Conservation (phyloP, 192 early-diverging fungal species). For the Dispira simplex region DNA sequence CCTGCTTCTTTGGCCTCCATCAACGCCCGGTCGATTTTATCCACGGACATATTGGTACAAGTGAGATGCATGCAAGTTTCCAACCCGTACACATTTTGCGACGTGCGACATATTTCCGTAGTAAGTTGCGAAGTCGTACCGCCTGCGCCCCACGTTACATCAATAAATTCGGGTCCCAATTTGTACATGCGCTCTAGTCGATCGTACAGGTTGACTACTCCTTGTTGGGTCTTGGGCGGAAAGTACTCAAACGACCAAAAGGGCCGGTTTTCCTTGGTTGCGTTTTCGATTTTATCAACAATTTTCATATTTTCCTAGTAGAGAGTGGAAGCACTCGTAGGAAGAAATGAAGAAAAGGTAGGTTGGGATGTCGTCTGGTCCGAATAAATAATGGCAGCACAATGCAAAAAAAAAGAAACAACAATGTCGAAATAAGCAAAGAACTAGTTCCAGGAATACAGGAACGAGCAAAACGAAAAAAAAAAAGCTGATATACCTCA, state of each 20-base stretch:
- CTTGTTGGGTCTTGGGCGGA: conserved; percentile 88
- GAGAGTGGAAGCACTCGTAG: too few species aligned
- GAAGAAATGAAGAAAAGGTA: neutral
- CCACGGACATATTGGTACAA: conserved; percentile 91
- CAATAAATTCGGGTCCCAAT: conserved; percentile 73
- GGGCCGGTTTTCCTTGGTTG: conserved; percentile 46
- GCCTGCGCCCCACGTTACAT: conserved; percentile 87
- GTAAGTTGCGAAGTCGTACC: conserved; percentile 78
- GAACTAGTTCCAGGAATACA: too few species aligned
- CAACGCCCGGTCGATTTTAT: conserved; percentile 76
- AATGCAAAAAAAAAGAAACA: neutral
- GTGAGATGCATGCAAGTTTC: conserved; percentile 98
- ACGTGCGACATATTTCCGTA: conserved; percentile 73
- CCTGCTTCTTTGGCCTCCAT: conserved; percentile 80
- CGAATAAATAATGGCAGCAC: neutral
- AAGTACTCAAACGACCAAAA: conserved; percentile 96
- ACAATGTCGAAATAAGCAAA: too few species aligned
- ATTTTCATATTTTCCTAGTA: conserved; percentile 38
- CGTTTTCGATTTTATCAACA: conserved; percentile 55
- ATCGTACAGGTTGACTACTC: conserved; percentile 91
- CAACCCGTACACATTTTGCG: conserved; percentile 85
- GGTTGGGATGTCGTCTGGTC: neutral
- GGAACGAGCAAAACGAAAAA: too few species aligned
- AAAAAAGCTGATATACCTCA: too few species aligned
- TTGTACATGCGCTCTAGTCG: conserved; percentile 94